Conservation (phyloP, 495 filamentous ascomycete species). For the Hypomontagnella monticulosa region DNA sequence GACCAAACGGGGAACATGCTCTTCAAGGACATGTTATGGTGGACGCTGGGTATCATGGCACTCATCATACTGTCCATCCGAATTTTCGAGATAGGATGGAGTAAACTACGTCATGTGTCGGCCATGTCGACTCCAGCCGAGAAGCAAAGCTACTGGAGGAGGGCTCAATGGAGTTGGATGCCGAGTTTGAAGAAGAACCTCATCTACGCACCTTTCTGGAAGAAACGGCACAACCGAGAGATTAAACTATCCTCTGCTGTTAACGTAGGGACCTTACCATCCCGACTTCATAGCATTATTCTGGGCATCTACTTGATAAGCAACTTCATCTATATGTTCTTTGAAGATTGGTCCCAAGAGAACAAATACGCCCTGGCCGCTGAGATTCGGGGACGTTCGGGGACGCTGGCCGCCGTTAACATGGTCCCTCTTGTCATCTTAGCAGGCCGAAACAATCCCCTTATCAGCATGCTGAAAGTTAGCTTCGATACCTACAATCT, state of each 20-base stretch:
- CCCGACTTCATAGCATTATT: constrained; percentile 80
- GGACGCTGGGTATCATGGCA: constrained; percentile 58
- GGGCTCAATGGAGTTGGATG: constrained; percentile 59
- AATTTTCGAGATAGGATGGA: constrained; percentile 54
- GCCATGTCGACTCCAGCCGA: constrained; percentile 57
- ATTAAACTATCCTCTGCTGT: constrained; percentile 78
- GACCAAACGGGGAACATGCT: constrained; percentile 59
- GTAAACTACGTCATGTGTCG: constrained; percentile 57
- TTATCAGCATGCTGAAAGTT: constrained; percentile 76
- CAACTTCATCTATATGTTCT: constrained; percentile 71
- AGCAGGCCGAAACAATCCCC: constrained; percentile 83
- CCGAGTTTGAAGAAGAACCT: constrained; percentile 77
- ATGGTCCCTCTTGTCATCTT: constrained; percentile 83
- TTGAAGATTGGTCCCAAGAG: constrained; percentile 64
- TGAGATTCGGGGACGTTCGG: constrained; percentile 77
- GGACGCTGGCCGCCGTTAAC: constrained; percentile 79
- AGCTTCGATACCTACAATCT: constrained; percentile 93
- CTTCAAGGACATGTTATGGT: constrained; percentile 60
- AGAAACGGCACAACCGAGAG: constrained; percentile 86
- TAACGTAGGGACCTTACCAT: constrained; percentile 87
- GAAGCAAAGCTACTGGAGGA: constrained; percentile 60
- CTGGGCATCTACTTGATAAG: constrained; percentile 70
- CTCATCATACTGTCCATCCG: constrained; percentile 56
- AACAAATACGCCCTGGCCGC: constrained; percentile 64
- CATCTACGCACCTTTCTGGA: constrained; percentile 84